A percentile compares a stretch with the other conserved stretches of the same genome.
Conservation (phyloP, 495 filamentous ascomycete genomes). For the Rostrohypoxylon terebratum region DNA sequence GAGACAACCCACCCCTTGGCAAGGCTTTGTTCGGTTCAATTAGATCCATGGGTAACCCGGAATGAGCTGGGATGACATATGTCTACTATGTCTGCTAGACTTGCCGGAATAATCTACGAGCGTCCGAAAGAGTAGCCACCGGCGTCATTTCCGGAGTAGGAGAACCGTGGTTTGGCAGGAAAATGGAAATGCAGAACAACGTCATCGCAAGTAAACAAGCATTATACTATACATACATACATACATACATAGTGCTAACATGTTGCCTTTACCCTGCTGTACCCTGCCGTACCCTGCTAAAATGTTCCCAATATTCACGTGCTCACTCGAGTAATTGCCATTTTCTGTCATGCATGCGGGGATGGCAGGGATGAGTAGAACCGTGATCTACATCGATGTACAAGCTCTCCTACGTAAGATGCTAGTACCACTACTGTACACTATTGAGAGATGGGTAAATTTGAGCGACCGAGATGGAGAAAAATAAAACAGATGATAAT, state of each 20-base stretch:
- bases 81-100: constrained; percentile 7
- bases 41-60: neutral
- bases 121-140: constrained; percentile 29
- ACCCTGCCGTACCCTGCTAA: neutral
- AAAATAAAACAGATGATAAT: neutral
- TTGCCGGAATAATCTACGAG: constrained; percentile 21
- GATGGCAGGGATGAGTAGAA: constrained; percentile 14
- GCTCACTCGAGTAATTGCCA: constrained; percentile 35
- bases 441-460: constrained; percentile 23
- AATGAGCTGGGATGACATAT: constrained; percentile 26
- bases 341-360: constrained; percentile 36
- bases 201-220: constrained; percentile 44
- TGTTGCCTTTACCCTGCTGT: neutral
- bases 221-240: constrained; percentile 18
- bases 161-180: constrained; percentile 35
- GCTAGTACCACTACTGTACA: no score
- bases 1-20: constrained; percentile 13
- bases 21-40: constrained; percentile 12
- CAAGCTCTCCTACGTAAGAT: constrained; percentile 37
- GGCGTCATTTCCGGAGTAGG: constrained; percentile 37
- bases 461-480: constrained; percentile 8
- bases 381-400: constrained; percentile 27
- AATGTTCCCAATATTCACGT: constrained; percentile 39
- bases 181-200: constrained; percentile 36
- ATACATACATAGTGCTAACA: neutral